Base-by-base conservation (phyloP, 345 rosid genomes). In the Rhodomyrtus tomentosa region DNA sequence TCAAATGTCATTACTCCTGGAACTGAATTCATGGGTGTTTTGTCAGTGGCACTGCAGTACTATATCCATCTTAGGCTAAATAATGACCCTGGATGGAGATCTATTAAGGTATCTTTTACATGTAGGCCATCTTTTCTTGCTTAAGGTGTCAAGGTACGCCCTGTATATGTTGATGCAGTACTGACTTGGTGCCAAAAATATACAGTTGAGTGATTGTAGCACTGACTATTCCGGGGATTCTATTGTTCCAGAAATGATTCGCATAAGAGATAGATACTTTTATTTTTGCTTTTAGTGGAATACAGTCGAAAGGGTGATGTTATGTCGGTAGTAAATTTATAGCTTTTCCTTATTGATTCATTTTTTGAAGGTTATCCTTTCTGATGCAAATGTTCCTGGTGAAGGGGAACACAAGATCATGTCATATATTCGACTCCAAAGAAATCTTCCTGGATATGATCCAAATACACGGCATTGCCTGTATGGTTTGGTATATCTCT, bases 371-470 rank as follows among this genome's bases (percentile, higher is more conserved):
- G 99, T 98, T 85, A 93, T 98, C 55, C 96, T 96, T 62, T 98
- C 99, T 29, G 99, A 98, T 94, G 98, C 99, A 81, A 97, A 96
- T 92, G 98, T 95, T 90, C 99, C 99, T 62, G 99, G 99, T 80
- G 99, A 97, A 90, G 99, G 99, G 86, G 99, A 97, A 86, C 99
- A 96, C 90, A 96, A 98, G 89, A 88, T 96, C 85, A 95, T 98
- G 93, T 96, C 98, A 5, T 98, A 92, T 84, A 89, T 98, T 48
- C 96, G 98, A 87, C 95, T 93, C 62, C 98, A 96, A 90, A 94
- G 96, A 88, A 95, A 94, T 86, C 96, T 93, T 90, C 93, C 96
- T 86, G 98, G 96, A 89, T 92, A 89, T 88, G 89, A 97, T 91
- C 96, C 99, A 87, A 96, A 97, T 85, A 95, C 98, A 59, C 91